Evolutionary conservation across 2,329 filamentous ascomycete genomes (phyloP).

Genomic region (Nemania diffusa): DNA sequence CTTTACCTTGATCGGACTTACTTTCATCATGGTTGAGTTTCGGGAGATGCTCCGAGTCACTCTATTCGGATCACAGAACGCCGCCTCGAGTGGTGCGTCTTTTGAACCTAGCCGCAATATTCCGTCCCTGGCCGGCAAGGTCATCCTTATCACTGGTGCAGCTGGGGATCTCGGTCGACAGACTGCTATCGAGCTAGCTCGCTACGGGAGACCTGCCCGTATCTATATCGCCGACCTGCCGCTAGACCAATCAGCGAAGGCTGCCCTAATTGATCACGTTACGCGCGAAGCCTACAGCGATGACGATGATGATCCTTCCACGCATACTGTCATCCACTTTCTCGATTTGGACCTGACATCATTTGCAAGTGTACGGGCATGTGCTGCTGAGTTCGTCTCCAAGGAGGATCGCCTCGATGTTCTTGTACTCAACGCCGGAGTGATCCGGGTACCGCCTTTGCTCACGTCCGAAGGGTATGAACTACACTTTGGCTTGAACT

Average conservation of each 20-base stretch:
- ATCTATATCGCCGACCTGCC: constrained; percentile 38
- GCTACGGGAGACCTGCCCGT: constrained; percentile 30
- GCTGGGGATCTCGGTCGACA: constrained; percentile 29
- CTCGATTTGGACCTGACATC: constrained; percentile 36
- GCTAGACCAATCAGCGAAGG: constrained; percentile 21
- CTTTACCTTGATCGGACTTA: not conserved
- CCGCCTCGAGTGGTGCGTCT: constrained; percentile 17
- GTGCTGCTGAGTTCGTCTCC: constrained; percentile 47
- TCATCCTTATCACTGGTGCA: constrained; percentile 29
- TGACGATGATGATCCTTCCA: not conserved
- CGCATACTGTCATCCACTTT: not conserved
- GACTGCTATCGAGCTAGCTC: constrained; percentile 31
- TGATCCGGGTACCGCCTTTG: constrained; percentile 49
- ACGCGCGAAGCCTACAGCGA: constrained; percentile 23
- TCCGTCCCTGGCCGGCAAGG: constrained; percentile 28
- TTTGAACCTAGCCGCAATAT: constrained; percentile 32
- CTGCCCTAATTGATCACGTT: constrained; percentile 20
- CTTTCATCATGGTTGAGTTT: constrained; percentile 4
- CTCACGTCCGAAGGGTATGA: constrained; percentile 56
- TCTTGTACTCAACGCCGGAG: constrained; percentile 48
- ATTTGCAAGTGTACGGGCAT: constrained; percentile 49
- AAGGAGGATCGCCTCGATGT: constrained; percentile 52
- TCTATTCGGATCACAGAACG: constrained; percentile 24
- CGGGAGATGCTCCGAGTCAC: constrained; percentile 27
- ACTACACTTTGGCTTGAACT: constrained; percentile 56